Conservation (phyloP, 257 asterid genomes). For the Striga asiatica region DNA sequence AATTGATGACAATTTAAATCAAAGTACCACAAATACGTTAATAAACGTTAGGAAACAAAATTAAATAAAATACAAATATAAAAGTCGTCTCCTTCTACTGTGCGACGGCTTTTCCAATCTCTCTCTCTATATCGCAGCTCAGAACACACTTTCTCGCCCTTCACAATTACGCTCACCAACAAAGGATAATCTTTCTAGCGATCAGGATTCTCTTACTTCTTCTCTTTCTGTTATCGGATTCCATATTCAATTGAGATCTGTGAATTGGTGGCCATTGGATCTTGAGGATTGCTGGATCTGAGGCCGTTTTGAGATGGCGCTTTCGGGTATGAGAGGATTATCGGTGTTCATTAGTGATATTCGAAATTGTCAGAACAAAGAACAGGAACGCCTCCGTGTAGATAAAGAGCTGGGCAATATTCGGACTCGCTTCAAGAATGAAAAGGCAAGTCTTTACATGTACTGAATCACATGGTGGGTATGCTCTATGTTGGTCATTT, state of each 20-base stretch:
- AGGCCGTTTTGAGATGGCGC: conserved; percentile 56
- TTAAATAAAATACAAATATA: conserved; percentile 12
- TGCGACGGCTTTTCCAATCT: conserved; percentile 48
- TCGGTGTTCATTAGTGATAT: conserved; percentile 96
- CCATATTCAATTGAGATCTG: conserved; percentile 24
- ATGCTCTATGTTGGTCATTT: not conserved
- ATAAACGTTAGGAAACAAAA: not conserved
- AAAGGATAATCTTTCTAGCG: conserved; percentile 4
- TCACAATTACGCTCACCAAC: not conserved
- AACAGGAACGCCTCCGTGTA: conserved; percentile 93
- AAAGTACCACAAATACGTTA: not conserved
- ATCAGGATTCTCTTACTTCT: not conserved
- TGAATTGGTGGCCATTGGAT: conserved; percentile 34
- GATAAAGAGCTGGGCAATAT: conserved; percentile 93
- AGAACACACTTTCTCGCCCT: conserved; percentile 24
- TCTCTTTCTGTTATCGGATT: not conserved
- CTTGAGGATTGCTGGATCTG: conserved; percentile 56
- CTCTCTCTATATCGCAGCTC: conserved; percentile 70
- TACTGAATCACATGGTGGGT: not conserved
- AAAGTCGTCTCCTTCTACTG: conserved; percentile 50
- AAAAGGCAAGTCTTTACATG: conserved; percentile 46
- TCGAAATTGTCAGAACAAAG: conserved; percentile 94
- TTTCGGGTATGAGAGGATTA: conserved; percentile 97
- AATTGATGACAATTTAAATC: too few species aligned
- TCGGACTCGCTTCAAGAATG: conserved; percentile 88